Percentiles rank a stretch among this genome's conserved stretches.
phyloP scores from a whole-genome alignment of 2,329 filamentous ascomycete species.

The Calonectria pauciramosa region DNA sequence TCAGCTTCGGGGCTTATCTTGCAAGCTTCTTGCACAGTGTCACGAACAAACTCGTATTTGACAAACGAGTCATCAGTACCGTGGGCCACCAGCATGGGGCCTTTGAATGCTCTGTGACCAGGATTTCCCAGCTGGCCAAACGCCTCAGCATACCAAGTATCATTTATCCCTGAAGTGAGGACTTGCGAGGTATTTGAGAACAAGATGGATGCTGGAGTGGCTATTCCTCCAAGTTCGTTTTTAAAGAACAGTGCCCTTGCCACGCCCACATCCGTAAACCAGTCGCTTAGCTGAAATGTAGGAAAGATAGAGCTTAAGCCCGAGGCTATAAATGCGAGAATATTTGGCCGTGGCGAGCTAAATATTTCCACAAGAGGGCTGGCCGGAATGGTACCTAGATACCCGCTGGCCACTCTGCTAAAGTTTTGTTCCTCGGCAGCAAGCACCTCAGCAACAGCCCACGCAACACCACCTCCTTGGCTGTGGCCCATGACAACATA shows the following conservation, averaged over 20 bases:
- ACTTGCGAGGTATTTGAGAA: not conserved
- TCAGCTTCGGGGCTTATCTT: slow-evolving; percentile 14
- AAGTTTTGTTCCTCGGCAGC: slow-evolving; percentile 35
- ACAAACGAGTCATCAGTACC: slow-evolving; percentile 46
- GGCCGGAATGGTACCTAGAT: slow-evolving; percentile 30
- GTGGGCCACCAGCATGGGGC: slow-evolving; percentile 53
- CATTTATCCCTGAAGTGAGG: not conserved
- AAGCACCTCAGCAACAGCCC: slow-evolving; percentile 48
- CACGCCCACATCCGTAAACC: slow-evolving; percentile 31
- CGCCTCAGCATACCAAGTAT: slow-evolving; percentile 12
- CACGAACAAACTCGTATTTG: slow-evolving; percentile 1
- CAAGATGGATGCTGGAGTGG: accelerated
- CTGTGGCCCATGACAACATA: slow-evolving; percentile 63
- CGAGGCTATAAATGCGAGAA: not conserved
- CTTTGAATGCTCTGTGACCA: slow-evolving; percentile 48
- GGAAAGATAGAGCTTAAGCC: slow-evolving; percentile 21
- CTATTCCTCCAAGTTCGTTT: slow-evolving; percentile 21
- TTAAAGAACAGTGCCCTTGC: slow-evolving; percentile 12
- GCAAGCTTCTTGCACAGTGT: slow-evolving; percentile 33
- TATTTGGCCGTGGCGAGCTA: not conserved
- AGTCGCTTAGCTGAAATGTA: slow-evolving; percentile 28
- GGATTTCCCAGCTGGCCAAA: slow-evolving; percentile 28
- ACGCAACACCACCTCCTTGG: slow-evolving; percentile 60
- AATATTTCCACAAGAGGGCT: slow-evolving; percentile 11
- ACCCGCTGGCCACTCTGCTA: not conserved